Evolutionary conservation across 1,139 yeast species (phyloP), one percentile per base, ranked within the genome.

Genomic region (Maudiozyma humilis): DNA sequence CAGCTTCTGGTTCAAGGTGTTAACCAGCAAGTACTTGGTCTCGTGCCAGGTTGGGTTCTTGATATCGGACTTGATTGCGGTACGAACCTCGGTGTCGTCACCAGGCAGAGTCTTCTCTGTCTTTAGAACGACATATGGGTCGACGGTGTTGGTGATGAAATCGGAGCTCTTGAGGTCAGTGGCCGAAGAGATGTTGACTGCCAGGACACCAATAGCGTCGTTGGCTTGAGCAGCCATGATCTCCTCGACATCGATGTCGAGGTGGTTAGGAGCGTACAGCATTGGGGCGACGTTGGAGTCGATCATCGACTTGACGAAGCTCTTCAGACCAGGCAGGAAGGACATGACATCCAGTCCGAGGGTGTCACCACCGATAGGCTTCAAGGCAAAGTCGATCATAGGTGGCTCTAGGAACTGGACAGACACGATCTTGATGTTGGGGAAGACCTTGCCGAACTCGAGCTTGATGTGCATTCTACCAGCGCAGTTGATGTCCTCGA

Each of bases 281-380:
- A 82, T 65, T 42, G 93, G 91, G 45, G 84, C 80, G 59, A 79
- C 78, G 52, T 69, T 79, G 35, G 84, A 67, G 62, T 82, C 83
- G 57, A 83, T 78, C 60, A 81, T 71, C 38, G 76, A 72, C 51
- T 79, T 82, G 44, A 84, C 88, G 57, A 82, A 78, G n/a, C 78
- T 69, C 31, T 86, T 73, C 57, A 84, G 75, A 48, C 91, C 91
- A 3, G 94, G 94, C 51, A 84, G 74, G 53, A 82, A 72, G 1
- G 89, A 79, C 93, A 84, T 84, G 51, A 84, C 76, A 67, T 84
- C 94, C 44, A 84, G 61, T 50, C 94, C 94, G 49, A 83, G 72
- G 15, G 88, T 79, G 59, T 83, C 89, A 66, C 93, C 93, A 62
- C 91, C 91, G 44, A 83, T 82, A n/a, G 94, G 94, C 59, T 83